These are phyloP conservation scores for Acanthamoeba quina DNA, from an alignment of 208 protist species.

Conservation along the genomic window DNA sequence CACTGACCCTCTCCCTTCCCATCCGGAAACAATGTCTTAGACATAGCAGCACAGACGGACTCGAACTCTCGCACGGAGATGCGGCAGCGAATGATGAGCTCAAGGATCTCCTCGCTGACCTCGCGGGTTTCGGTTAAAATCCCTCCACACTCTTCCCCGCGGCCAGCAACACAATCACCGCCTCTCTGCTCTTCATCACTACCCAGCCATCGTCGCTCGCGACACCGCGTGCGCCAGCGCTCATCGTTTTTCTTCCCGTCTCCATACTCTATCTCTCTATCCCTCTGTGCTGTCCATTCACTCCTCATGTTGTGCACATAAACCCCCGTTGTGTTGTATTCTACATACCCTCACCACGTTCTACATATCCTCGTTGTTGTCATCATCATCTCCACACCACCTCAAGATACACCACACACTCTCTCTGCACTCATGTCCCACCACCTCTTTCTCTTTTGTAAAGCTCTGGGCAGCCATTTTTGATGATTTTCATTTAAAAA, in stretches of 20 bases:
- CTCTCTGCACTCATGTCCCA: too few relatives aligned
- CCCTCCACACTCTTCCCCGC: not conserved
- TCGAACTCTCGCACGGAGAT: not conserved
- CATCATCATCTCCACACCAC: not conserved
- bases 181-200: not conserved
- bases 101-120: not conserved
- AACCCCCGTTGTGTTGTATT: not conserved
- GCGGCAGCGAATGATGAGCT: not conserved
- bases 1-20: not conserved
- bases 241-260: not conserved
- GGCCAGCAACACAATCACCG: not conserved
- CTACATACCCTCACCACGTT: not conserved
- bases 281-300: not conserved
- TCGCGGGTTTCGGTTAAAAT: constrained; percentile 16
- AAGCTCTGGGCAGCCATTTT: too few relatives aligned
- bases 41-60: not conserved
- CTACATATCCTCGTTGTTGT: too few relatives aligned
- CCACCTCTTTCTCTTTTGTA: too few relatives aligned
- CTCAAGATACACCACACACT: too few relatives aligned
- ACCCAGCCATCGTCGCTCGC: too few relatives aligned
- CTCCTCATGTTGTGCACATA: constrained; percentile 18
- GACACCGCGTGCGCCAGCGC: not conserved
- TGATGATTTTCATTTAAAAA: too few relatives aligned
- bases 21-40: not conserved
- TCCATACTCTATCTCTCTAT: not conserved